Evolutionary conservation across 1,284 basidiomycete species (phyloP).

Genomic region (Gymnopus androsaceus): DNA sequence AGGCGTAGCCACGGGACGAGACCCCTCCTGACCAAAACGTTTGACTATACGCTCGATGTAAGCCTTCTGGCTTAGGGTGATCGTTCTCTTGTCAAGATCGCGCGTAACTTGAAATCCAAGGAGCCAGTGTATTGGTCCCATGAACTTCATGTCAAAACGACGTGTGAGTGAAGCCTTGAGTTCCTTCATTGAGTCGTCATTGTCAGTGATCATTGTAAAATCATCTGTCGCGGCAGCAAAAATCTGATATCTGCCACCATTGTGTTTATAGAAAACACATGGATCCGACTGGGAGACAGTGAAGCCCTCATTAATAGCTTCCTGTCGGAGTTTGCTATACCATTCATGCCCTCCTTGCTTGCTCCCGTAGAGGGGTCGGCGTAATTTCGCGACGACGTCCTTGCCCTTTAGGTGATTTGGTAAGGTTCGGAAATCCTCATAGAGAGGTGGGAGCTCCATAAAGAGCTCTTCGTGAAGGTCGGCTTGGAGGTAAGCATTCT

Average conservation of each 20-base stretch:
- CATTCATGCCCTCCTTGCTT: conserved; percentile 33
- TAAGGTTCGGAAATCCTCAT: conserved; percentile 13
- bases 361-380: conserved; percentile 25
- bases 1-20: conserved; percentile 13
- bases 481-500: conserved; percentile 28
- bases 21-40: conserved; percentile 24
- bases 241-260: conserved; percentile 23
- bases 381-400: conserved; percentile 19
- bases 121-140: conserved; percentile 31
- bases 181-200: conserved; percentile 7
- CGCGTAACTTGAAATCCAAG: conserved; percentile 27
- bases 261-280: conserved; percentile 28
- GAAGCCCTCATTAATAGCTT: conserved; percentile 21
- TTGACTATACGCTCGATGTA: conserved; percentile 28
- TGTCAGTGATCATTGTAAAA: conserved; percentile 30
- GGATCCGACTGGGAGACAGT: conserved; percentile 21
- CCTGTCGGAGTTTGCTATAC: conserved; percentile 23
- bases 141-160: conserved; percentile 28
- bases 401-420: background rate
- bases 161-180: conserved; percentile 21
- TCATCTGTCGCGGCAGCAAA: conserved; percentile 35
- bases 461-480: conserved; percentile 25
- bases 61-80: conserved; percentile 28
- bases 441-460: conserved; percentile 27
- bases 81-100: conserved; percentile 21